These are phyloP conservation scores for Globisporangium viniferum DNA, from an alignment of 352 stramenopile species.

Conservation along the genomic window DNA sequence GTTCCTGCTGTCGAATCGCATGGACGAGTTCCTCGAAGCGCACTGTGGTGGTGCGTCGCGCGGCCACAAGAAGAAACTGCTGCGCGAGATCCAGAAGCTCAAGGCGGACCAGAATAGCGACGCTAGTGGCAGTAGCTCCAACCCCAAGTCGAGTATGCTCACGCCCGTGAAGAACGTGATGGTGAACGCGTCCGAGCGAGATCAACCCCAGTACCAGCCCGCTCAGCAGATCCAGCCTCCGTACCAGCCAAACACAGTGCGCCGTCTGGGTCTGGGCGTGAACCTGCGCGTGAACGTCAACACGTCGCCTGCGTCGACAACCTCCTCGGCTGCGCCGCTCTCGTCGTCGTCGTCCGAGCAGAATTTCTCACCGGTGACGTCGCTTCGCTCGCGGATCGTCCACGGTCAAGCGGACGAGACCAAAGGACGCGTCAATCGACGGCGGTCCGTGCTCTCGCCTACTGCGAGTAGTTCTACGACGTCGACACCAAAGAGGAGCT, in stretches of 20 bases:
- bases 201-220: neutral
- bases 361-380: conserved; percentile 39
- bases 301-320: conserved; percentile 13
- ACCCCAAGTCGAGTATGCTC: neutral
- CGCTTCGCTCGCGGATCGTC: conserved; percentile 27
- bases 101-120: conserved; percentile 20
- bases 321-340: neutral
- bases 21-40: conserved; percentile 58
- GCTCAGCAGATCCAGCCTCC: neutral
- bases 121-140: neutral
- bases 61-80: conserved; percentile 76
- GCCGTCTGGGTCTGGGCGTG: conserved; percentile 26
- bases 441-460: conserved; percentile 12
- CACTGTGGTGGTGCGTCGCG: conserved; percentile 44
- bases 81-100: conserved; percentile 77
- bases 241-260: conserved; percentile 23
- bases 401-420: conserved; percentile 35
- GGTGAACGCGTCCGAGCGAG: neutral
- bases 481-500: neutral
- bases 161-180: conserved; percentile 4
- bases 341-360: conserved; percentile 17
- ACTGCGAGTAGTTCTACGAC: neutral
- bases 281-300: conserved; percentile 60
- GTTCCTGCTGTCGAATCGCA: conserved; percentile 34
- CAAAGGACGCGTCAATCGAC: conserved; percentile 23